Conservation (phyloP, 768 basidiomycete genomes). For the Rhodotorula sphaerocarpa region DNA sequence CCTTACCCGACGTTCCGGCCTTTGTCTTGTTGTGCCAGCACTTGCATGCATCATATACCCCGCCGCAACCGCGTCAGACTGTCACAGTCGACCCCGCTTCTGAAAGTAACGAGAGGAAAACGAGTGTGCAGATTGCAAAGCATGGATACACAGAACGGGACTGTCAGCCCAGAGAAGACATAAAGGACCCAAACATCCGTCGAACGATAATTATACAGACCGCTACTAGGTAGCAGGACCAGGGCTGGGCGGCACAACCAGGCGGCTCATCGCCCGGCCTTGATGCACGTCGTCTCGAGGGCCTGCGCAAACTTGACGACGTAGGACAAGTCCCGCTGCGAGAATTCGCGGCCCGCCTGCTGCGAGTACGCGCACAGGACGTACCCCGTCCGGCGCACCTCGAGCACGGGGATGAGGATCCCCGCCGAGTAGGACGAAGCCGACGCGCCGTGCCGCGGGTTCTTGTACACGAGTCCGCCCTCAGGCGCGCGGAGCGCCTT, state of each 20-base stretch:
- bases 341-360: slow-evolving; percentile 15
- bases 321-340: slow-evolving; percentile 17
- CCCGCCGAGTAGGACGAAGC: slow-evolving; percentile 23
- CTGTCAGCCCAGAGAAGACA: too few species aligned
- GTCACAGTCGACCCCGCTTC: too few species aligned
- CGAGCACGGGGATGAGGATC: slow-evolving; percentile 34
- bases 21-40: too few species aligned
- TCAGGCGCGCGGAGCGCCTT: slow-evolving; percentile 36
- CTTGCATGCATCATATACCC: too few species aligned
- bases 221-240: not conserved
- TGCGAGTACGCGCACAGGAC: slow-evolving; percentile 30
- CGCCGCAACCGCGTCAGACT: too few species aligned
- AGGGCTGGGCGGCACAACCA: not conserved
- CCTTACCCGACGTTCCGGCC: too few species aligned
- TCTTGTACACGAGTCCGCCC: slow-evolving; percentile 37
- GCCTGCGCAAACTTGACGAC: slow-evolving; percentile 23
- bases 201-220: too few species aligned
- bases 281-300: slow-evolving; percentile 15
- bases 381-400: slow-evolving; percentile 28
- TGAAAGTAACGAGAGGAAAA: too few species aligned
- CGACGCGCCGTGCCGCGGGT: slow-evolving; percentile 16
- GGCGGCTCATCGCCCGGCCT: not conserved
- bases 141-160: not conserved
- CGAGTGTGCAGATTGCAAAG: not conserved
- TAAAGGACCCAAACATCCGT: too few species aligned